A percentile compares a stretch with the other conserved stretches of the same genome.
Conservation (phyloP, 225 moss, liverwort and hornwort species). For the Asterella californica region DNA sequence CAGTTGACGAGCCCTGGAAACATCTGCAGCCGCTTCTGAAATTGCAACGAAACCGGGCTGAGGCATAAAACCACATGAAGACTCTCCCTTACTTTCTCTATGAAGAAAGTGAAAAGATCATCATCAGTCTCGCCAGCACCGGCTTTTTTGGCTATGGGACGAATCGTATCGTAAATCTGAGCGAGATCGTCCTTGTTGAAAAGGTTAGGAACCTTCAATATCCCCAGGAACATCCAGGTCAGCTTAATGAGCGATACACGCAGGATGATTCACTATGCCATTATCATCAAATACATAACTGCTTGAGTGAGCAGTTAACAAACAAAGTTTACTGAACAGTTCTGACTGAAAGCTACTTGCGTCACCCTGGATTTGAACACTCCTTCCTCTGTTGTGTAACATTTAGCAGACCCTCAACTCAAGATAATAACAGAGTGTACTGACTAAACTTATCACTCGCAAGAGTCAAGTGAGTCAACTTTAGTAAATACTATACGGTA, state of each 20-base stretch:
- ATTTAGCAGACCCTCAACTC: too few relatives aligned
- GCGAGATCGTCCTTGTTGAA: constrained; percentile 74
- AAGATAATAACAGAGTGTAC: too few relatives aligned
- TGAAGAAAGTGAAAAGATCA: constrained; percentile 51
- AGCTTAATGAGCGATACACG: not conserved
- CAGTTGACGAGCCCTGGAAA: constrained; percentile 85
- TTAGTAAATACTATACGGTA: too few relatives aligned
- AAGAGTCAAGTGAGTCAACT: too few relatives aligned
- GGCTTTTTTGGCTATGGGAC: constrained; percentile 58
- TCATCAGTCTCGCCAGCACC: constrained; percentile 75
- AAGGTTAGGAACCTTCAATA: constrained; percentile 64
- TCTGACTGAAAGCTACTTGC: too few relatives aligned
- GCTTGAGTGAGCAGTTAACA: too few relatives aligned
- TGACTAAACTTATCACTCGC: too few relatives aligned
- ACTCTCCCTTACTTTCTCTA: constrained; percentile 64
- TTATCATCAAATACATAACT: not conserved
- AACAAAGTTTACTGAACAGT: too few relatives aligned
- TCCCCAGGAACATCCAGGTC: not conserved
- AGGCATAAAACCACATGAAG: constrained; percentile 74
- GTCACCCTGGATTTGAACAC: too few relatives aligned
- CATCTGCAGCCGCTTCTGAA: constrained; percentile 67
- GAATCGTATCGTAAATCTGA: constrained; percentile 59
- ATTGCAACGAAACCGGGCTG: constrained; percentile 64
- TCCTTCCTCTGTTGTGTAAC: too few relatives aligned
- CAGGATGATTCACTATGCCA: not conserved